Percentiles rank a stretch among this genome's conserved stretches.
Conservation (phyloP, 2,329 filamentous ascomycete genomes). For the Cordyceps cateniannulata region DNA sequence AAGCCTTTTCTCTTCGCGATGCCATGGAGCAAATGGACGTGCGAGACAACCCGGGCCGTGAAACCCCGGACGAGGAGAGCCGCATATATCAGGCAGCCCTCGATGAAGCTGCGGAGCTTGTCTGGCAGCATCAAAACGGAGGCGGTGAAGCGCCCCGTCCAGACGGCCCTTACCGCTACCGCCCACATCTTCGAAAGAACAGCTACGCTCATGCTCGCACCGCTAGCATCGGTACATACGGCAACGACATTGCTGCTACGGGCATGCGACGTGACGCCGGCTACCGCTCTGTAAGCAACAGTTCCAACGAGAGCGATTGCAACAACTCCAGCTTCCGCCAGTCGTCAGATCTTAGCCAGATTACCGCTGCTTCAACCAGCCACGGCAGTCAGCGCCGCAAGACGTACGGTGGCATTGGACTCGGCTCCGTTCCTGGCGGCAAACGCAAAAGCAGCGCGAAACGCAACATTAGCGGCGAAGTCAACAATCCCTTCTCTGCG, state of each 20-base stretch:
- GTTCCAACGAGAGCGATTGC: conserved; percentile 44
- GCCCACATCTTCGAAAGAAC: conserved; percentile 60
- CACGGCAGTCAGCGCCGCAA: conserved; percentile 26
- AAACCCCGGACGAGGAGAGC: conserved; percentile 46
- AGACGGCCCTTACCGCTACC: conserved; percentile 61
- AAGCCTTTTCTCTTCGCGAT: conserved; percentile 61
- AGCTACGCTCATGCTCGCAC: conserved; percentile 64
- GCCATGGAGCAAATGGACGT: conserved; percentile 70
- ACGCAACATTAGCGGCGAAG: conserved; percentile 64
- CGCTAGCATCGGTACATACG: conserved; percentile 48
- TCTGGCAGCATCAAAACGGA: conserved; percentile 67
- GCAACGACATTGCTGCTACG: conserved; percentile 38
- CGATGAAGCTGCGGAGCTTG: conserved; percentile 70
- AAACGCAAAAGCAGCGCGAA: conserved; percentile 59
- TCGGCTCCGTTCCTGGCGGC: conserved; percentile 31
- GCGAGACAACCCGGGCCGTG: conserved; percentile 28
- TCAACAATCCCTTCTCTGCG: conserved; percentile 61
- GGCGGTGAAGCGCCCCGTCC: conserved; percentile 45
- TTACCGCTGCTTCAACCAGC: conserved; percentile 11
- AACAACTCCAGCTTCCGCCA: conserved; percentile 24
- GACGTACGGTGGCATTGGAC: conserved; percentile 34
- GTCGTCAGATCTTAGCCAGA: conserved; percentile 7
- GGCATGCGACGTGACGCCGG: conserved; percentile 37
- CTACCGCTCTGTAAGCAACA: conserved; percentile 43
- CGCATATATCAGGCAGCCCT: conserved; percentile 64